Conservation (phyloP, 148 eudicot species). For the Euryodendron excelsum region DNA sequence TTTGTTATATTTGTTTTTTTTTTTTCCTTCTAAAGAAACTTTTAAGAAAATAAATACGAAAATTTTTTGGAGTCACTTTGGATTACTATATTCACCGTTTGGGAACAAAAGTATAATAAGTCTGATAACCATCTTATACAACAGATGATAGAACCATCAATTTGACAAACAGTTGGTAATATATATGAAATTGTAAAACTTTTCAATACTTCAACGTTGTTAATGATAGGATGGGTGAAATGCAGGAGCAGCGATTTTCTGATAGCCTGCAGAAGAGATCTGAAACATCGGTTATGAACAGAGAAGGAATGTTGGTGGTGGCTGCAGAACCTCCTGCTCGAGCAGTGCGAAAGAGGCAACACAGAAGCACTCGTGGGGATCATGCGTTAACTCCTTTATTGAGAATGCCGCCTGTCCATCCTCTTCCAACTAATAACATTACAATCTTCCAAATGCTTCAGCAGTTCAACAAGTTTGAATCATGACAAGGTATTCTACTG, state of each 20-base stretch:
- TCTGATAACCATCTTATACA: too few relatives aligned
- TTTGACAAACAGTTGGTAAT: not conserved
- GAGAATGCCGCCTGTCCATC: constrained; percentile 14
- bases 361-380: not conserved
- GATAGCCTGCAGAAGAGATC: constrained; percentile 18
- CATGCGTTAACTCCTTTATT: not conserved
- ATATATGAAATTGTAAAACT: not conserved
- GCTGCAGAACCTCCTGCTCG: constrained; percentile 14
- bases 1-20: too few relatives aligned
- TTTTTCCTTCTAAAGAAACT: too few relatives aligned
- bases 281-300: constrained; percentile 4
- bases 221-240: not conserved
- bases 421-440: not conserved
- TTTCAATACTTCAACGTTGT: not conserved
- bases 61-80: too few relatives aligned
- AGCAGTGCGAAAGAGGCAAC: constrained; percentile 24
- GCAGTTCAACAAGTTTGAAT: constrained; percentile 8
- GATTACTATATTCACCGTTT: too few relatives aligned
- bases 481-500: not conserved
- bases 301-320: constrained; percentile 3
- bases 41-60: too few relatives aligned
- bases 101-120: too few relatives aligned
- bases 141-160: not conserved
- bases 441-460: constrained; percentile 14
- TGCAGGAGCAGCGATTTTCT: constrained; percentile 7